phyloP scores from a whole-genome alignment of 768 basidiomycete species.

The Cyclocybe cylindracea region DNA sequence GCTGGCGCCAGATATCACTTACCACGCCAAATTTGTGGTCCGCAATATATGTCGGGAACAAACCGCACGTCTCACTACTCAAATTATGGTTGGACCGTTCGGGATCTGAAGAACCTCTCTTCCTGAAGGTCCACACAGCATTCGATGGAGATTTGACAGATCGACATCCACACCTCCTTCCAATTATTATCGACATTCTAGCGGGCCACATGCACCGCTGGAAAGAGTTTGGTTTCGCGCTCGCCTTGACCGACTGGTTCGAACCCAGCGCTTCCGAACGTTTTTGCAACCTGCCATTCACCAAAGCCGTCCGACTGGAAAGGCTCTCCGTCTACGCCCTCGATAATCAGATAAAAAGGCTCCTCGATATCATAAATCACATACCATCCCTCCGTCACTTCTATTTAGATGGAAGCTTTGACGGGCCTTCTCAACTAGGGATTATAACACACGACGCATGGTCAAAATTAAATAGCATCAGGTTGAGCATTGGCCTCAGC shows the following conservation, averaged over 20 bases:
- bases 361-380: neutral
- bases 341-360: neutral
- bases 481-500: neutral
- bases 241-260: too few relatives aligned
- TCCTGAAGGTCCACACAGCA: conserved; percentile 1
- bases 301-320: too few relatives aligned
- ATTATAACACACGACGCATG: conserved; percentile 3
- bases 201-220: too few relatives aligned
- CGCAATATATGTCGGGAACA: conserved; percentile 1
- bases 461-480: neutral
- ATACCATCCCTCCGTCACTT: neutral
- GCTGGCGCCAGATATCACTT: neutral
- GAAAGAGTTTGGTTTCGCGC: too few relatives aligned
- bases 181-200: neutral
- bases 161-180: neutral
- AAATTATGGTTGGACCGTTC: neutral
- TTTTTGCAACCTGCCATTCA: too few relatives aligned
- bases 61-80: neutral
- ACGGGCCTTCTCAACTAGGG: neutral
- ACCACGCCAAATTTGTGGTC: neutral
- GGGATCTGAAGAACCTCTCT: neutral
- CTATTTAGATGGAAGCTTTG: neutral
- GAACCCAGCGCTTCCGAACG: too few relatives aligned
- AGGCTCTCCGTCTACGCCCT: too few relatives aligned
- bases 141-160: neutral